Evolutionary conservation across 2,329 filamentous ascomycete genomes (phyloP), one percentile per base, ranked within the genome.

Genomic region (Pseudocercospora eumusae): DNA sequence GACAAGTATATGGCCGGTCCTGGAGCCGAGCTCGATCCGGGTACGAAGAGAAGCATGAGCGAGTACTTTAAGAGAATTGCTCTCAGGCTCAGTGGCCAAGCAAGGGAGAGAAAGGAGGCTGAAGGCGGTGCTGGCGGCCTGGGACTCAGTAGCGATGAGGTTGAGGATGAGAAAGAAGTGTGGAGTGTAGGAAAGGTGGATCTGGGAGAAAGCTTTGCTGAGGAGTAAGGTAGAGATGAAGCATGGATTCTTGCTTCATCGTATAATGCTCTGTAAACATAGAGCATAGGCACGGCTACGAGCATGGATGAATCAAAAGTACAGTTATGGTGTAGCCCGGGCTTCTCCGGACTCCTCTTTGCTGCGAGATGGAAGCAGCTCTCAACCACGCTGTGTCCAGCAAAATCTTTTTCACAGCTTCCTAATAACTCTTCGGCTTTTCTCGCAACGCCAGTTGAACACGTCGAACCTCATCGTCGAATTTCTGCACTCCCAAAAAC

Each of bases 61-160:
- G 95, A 99, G 76, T 99, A 99, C 79, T 98, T 98, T 80, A 96
- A 96, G 83, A 84, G 95, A 45, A 91, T 99, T 66, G 92, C 92
- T 1, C 76, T 93, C 71, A 86, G 93, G 69, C 79, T 98, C 20
- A 93, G 90, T n/a, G 85, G 82, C 18, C 95, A 98, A 75, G 92
- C 91, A 1, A 85, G 92, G 65, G 95, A 99, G 79, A 85, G 95
- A 70, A 90, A 86, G 72, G 93, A 96, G 69, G 95, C 95, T 0
- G 93, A 97, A 75, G 93, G 93, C 64, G 95, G 93, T 7, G 85
- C 88, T 62, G 93, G 93, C 52, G 92, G 92, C 0, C 75, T 98
- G 55, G 93, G 93, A 0, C 76, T 99, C 70, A 90, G 89, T 33
- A 92, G 91, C 73, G 95, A 99, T 76, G 95, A 99, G 79, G 81